phyloP scores from a whole-genome alignment of 257 asterid species.

The Haberlea rhodopensis region DNA sequence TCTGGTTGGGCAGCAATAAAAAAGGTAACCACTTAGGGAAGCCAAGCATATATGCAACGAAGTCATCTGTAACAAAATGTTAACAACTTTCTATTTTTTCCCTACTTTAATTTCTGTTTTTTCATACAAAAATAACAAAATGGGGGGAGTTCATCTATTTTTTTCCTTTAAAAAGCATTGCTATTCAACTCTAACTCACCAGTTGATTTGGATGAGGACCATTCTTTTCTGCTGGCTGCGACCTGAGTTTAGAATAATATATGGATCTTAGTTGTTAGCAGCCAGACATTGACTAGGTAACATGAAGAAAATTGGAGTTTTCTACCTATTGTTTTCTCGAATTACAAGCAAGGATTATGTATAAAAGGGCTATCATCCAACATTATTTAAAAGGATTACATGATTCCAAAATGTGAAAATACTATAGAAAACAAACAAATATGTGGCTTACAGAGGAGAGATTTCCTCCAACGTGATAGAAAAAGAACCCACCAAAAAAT shows the following conservation, averaged over 20 bases:
- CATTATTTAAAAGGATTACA: too few relatives aligned
- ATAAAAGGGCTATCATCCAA: not conserved
- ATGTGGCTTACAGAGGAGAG: not conserved
- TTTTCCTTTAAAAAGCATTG: too few relatives aligned
- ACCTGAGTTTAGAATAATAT: too few relatives aligned
- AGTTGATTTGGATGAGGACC: not conserved
- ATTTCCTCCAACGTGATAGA: not conserved
- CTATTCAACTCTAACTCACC: too few relatives aligned
- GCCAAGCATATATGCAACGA: not conserved
- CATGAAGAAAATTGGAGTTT: too few relatives aligned
- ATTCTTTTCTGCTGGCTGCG: too few relatives aligned
- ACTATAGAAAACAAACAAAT: not conserved
- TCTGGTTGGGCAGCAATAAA: slow-evolving; percentile 72
- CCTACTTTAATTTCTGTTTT: not conserved
- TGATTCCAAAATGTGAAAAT: too few relatives aligned
- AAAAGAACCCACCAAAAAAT: too few relatives aligned
- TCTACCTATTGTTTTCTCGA: too few relatives aligned
- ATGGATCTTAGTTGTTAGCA: too few relatives aligned
- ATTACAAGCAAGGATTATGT: too few relatives aligned
- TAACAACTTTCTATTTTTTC: not conserved
- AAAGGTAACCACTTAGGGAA: slow-evolving; percentile 51
- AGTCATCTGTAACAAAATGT: not conserved
- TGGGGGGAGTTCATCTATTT: too few relatives aligned
- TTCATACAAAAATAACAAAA: not conserved
- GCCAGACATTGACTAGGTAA: not conserved